A percentile compares a stretch with the other conserved stretches of the same genome.
Evolutionary conservation across 352 stramenopile genomes (phyloP).

Genomic region (Phytophthora hybrid): DNA sequence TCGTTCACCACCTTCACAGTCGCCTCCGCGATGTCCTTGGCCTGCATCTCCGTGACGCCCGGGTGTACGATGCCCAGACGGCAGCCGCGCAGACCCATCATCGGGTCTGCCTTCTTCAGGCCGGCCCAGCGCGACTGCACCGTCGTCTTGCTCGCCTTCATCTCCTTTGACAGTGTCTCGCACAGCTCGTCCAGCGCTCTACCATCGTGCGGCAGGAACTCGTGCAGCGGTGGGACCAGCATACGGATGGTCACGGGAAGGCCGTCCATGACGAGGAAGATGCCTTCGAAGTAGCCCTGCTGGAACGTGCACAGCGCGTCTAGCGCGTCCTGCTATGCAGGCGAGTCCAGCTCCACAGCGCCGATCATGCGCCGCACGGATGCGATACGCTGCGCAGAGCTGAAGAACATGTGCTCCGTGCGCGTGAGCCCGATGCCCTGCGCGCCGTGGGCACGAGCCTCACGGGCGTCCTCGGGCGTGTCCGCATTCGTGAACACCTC

Average conservation of each 20-base stretch:
- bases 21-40: slow-evolving; percentile 37
- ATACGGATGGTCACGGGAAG: slow-evolving; percentile 30
- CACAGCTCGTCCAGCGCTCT: slow-evolving; percentile 33
- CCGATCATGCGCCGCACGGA: slow-evolving; percentile 35
- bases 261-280: slow-evolving; percentile 34
- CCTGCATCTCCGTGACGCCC: slow-evolving; percentile 39
- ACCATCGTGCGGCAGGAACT: slow-evolving; percentile 36
- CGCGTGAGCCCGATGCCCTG: slow-evolving; percentile 33
- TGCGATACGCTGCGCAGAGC: slow-evolving; percentile 26
- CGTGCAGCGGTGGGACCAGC: slow-evolving; percentile 30
- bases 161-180: slow-evolving; percentile 23
- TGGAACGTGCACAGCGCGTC: slow-evolving; percentile 33
- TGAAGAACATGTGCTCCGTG: slow-evolving; percentile 39
- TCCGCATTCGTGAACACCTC: slow-evolving; percentile 36
- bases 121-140: slow-evolving; percentile 27
- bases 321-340: slow-evolving; percentile 30
- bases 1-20: slow-evolving; percentile 27
- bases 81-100: slow-evolving; percentile 36
- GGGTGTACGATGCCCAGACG: slow-evolving; percentile 34
- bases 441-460: slow-evolving; percentile 26
- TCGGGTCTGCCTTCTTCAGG: slow-evolving; percentile 41
- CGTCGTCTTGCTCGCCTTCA: slow-evolving; percentile 31
- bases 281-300: slow-evolving; percentile 33
- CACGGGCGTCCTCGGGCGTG: slow-evolving; percentile 25
- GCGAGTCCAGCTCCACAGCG: slow-evolving; percentile 34